These are phyloP conservation scores for Coffea canephora DNA, from an alignment of 257 asterid species.

Conservation along the genomic window DNA sequence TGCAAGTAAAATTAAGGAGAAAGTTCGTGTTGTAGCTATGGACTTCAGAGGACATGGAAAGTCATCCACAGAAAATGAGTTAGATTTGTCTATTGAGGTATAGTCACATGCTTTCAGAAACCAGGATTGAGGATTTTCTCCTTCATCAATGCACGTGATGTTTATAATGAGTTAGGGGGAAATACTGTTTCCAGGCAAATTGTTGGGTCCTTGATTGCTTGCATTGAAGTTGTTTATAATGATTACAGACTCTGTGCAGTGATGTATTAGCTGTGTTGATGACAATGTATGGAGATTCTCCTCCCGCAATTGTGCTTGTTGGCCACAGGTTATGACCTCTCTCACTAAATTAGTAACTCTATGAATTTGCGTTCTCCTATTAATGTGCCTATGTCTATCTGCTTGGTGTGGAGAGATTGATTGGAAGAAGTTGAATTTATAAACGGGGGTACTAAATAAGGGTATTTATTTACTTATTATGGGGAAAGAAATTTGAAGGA, in stretches of 20 bases:
- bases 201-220: slow-evolving; percentile 2
- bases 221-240: slow-evolving; percentile 23
- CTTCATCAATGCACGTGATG: slow-evolving; percentile 1
- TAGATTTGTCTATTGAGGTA: slow-evolving; percentile 90
- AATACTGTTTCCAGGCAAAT: slow-evolving; percentile 14
- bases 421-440: not conserved
- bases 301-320: slow-evolving; percentile 89
- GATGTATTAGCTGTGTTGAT: slow-evolving; percentile 83
- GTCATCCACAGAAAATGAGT: slow-evolving; percentile 75
- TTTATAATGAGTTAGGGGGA: not conserved
- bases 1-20: slow-evolving; percentile 74
- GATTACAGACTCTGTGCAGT: slow-evolving; percentile 66
- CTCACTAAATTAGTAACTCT: slow-evolving; percentile 17
- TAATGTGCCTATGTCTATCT: not conserved
- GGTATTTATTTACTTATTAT: not conserved
- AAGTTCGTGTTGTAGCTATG: slow-evolving; percentile 74
- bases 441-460: not conserved
- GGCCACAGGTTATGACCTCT: slow-evolving; percentile 82
- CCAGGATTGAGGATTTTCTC: slow-evolving; percentile 11
- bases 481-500: not conserved
- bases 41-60: slow-evolving; percentile 98
- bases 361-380: not conserved
- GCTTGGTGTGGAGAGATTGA: not conserved
- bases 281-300: slow-evolving; percentile 83
- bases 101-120: slow-evolving; percentile 11